phyloP scores from a whole-genome alignment of 495 filamentous ascomycete species.

The Apiosordaria backusii region DNA sequence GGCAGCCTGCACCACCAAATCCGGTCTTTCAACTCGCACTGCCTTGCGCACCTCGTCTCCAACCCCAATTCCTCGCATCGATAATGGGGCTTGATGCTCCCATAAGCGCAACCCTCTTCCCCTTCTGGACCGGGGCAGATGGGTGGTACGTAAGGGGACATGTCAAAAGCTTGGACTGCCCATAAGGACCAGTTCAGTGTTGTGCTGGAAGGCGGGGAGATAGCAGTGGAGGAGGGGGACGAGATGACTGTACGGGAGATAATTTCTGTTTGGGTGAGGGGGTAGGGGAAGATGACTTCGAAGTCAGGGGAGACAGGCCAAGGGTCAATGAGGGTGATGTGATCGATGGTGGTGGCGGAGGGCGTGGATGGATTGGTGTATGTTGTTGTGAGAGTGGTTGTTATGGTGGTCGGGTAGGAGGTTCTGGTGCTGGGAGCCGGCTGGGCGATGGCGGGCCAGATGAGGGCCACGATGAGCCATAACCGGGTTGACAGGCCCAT shows the following conservation, averaged over 20 bases:
- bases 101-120: conserved; percentile 3
- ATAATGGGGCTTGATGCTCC: conserved; percentile 20
- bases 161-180: conserved; percentile 17
- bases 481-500: not conserved
- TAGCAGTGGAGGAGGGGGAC: conserved; percentile 5
- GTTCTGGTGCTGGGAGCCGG: not conserved
- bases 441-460: not conserved
- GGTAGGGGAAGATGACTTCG: conserved; percentile 12
- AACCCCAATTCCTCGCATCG: conserved; percentile 9
- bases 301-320: conserved; percentile 22
- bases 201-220: not conserved
- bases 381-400: conserved; percentile 12
- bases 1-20: conserved; percentile 20
- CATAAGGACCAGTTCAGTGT: conserved; percentile 15
- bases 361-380: not conserved
- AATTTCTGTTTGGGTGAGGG: conserved; percentile 10
- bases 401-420: conserved; percentile 23
- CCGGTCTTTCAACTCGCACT: conserved; percentile 25
- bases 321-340: conserved; percentile 20
- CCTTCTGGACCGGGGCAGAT: conserved; percentile 29
- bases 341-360: conserved; percentile 16
- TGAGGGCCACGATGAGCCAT: not conserved
- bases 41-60: conserved; percentile 20
- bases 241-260: conserved; percentile 14
- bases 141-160: conserved; percentile 31